Base-by-base conservation (phyloP, 140 eudicot species). In the Senecio squalidus region DNA sequence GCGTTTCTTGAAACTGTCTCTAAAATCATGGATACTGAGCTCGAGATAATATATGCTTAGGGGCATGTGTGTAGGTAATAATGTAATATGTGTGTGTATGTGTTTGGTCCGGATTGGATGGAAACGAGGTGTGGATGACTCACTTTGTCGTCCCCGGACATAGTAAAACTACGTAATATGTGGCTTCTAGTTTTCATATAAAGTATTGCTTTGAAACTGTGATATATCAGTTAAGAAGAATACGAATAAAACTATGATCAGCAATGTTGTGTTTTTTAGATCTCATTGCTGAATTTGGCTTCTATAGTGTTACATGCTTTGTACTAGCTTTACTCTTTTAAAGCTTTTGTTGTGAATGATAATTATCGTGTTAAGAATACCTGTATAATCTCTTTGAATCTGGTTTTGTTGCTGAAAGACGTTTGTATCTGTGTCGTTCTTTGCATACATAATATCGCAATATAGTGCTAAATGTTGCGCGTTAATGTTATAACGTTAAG, bases 11-110 rank as follows among this genome's bases (percentile, higher is more conserved):
- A 74, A 59, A 68, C 58, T 0, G 70, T 86, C 18, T 82, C 85
- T 14, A 22, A 66, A 41, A 58, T 86, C 78, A 80, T 86, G 85
- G 88, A 86, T 60, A 26, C 9, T 27, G 69, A 55, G 68, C 83
- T 86, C 44, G 71, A 72, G 58, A 69, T 75, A 47, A 61, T 28
- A 26, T 39, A n/a, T n/a, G n/a, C 28, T 63, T 59, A 60, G 49
- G n/a, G 28, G 62, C 46, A 50, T 38, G 39, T 43, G 20, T 69
- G 31, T 34, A 30, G 44, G 15, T 26, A 56, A n/a, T n/a, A n/a
- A n/a, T n/a, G n/a, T n/a, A 49, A 55, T 21, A 20, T 38, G 21
- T 57, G 48, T 62, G 33, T 70, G 59, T 66, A 74, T 64, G 67
- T 54, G 18, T 33, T 44, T n/a, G 44, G 39, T 65, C 48, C 23